Percentiles rank a stretch among this genome's conserved stretches.
Conservation (phyloP, 1,284 basidiomycete species). For the Agroathelia rolfsii region DNA sequence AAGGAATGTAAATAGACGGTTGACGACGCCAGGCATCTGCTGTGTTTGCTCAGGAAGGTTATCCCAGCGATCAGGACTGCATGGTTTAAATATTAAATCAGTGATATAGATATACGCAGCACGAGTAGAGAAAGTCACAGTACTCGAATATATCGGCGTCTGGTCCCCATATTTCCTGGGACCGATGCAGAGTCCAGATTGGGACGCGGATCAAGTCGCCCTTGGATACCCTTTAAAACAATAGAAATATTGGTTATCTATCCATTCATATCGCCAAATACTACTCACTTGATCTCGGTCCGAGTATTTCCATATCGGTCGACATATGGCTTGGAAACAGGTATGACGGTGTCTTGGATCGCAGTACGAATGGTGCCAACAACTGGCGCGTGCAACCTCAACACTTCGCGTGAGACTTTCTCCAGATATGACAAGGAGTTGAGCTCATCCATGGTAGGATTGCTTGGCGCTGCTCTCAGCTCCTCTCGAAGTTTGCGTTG, state of each 20-base stretch:
- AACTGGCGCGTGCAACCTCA: constrained; percentile 59
- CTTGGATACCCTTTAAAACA: constrained; percentile 29
- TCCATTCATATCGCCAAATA: constrained; percentile 24
- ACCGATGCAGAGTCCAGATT: constrained; percentile 56
- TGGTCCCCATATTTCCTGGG: constrained; percentile 51
- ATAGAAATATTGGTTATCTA: constrained; percentile 24
- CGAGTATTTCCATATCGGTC: constrained; percentile 6
- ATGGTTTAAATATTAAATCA: constrained; percentile 13
- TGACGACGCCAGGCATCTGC: constrained; percentile 22
- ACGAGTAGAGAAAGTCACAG: too few species aligned
- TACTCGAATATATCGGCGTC: constrained; percentile 59
- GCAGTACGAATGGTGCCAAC: constrained; percentile 54
- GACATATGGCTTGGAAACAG: constrained; percentile 28
- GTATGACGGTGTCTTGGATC: constrained; percentile 48
- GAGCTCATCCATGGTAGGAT: constrained; percentile 21
- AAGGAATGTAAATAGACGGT: constrained; percentile 22
- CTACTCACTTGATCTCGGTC: constrained; percentile 14
- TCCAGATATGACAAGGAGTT: constrained; percentile 22
- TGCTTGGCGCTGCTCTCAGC: constrained; percentile 12
- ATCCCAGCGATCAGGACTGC: constrained; percentile 53
- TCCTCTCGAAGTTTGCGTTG: constrained; percentile 36
- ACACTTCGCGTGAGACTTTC: constrained; percentile 41
- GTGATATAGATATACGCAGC: constrained; percentile 15
- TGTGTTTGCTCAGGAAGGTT: constrained; percentile 22
- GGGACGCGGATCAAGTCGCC: constrained; percentile 55